phyloP scores from a whole-genome alignment of 495 filamentous ascomycete genomes.

The Penicillium parvum region DNA sequence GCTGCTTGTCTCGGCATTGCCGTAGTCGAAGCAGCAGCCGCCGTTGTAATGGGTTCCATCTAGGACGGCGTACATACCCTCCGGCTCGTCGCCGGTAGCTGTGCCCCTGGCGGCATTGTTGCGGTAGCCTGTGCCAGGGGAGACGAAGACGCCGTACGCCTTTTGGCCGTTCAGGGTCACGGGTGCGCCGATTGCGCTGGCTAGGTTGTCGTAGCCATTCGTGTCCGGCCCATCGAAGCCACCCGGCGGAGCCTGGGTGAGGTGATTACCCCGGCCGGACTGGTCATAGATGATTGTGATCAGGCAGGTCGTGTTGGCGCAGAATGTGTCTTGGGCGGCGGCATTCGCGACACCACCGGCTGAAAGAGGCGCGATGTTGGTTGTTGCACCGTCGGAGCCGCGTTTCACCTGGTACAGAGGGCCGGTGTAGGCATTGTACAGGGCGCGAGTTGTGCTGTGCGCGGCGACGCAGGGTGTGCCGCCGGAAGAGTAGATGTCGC shows the following conservation, averaged over 20 bases:
- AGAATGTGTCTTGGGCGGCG: slow-evolving; percentile 53
- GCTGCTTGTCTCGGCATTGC: slow-evolving; percentile 53
- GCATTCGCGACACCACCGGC: slow-evolving; percentile 56
- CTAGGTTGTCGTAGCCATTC: slow-evolving; percentile 52
- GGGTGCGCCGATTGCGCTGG: slow-evolving; percentile 52
- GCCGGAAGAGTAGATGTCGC: slow-evolving; percentile 51
- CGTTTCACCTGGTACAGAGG: slow-evolving; percentile 54
- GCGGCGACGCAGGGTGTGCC: slow-evolving; percentile 54
- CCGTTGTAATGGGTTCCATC: slow-evolving; percentile 57
- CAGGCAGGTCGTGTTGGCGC: slow-evolving; percentile 51
- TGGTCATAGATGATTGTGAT: slow-evolving; percentile 60
- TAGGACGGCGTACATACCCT: slow-evolving; percentile 58
- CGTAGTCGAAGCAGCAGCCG: slow-evolving; percentile 59
- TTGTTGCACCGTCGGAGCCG: slow-evolving; percentile 44
- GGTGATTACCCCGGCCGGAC: slow-evolving; percentile 53
- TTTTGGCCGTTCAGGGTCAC: slow-evolving; percentile 55
- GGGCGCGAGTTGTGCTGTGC: slow-evolving; percentile 56
- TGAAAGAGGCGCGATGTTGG: slow-evolving; percentile 42
- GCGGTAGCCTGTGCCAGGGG: slow-evolving; percentile 53
- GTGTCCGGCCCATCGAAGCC: slow-evolving; percentile 49
- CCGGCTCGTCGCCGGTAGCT: slow-evolving; percentile 48
- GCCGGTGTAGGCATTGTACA: slow-evolving; percentile 48
- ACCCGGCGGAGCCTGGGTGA: slow-evolving; percentile 52
- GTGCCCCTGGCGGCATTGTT: slow-evolving; percentile 46
- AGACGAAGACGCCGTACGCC: slow-evolving; percentile 55